Evolutionary conservation across 2,329 filamentous ascomycete genomes (phyloP), one percentile per base, ranked within the genome.

Genomic region (Coccinonectria pachysandricola): DNA sequence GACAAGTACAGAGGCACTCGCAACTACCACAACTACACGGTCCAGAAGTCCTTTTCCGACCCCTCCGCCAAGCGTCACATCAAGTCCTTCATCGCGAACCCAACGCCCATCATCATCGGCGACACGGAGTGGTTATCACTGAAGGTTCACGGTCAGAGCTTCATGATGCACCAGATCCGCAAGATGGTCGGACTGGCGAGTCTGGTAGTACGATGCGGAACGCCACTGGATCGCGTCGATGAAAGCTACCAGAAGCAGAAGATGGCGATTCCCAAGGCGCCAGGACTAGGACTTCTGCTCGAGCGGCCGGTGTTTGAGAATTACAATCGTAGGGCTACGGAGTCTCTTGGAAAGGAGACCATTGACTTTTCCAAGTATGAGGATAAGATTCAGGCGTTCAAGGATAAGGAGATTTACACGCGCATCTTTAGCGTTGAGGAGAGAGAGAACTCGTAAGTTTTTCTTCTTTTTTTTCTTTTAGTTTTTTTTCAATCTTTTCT

Each of bases 131-230:
- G 91, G 91, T 66, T 98, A 4, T 91, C 81, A 21, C 66, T 96
- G 40, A 94, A 93, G 53, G 87, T 98, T 13, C 91, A 98, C 56
- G 91, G 91, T 0, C 91, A 98, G 57, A 88, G 80, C 49, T 98
- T 98, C 68, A 98, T 98, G 91, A 98, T 98, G 91, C 91, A 98
- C 57, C 91, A 98, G 61, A 98, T 98, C 56, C 79, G 91, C 48
- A 98, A 96, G 60, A 96, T 98, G 91, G 84, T 98, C 10, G 85
- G 83, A 30, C 86, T 98, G 79, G 84, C 76, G 7, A 75, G 84
- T 17, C 65, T 98, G 34, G 65, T 88, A 5, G 79, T 92, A 6
- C 78, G 91, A 19, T 92, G 82, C 52, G 91, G 85, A 26, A 78
- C 78, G n/a, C 66, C 81, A 4, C 64, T 76, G 4, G 60, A 71